A percentile compares a stretch with the other conserved stretches of the same genome.
Evolutionary conservation across 805 yeast genomes (phyloP).

Genomic region (Soucietia sequanensis): DNA sequence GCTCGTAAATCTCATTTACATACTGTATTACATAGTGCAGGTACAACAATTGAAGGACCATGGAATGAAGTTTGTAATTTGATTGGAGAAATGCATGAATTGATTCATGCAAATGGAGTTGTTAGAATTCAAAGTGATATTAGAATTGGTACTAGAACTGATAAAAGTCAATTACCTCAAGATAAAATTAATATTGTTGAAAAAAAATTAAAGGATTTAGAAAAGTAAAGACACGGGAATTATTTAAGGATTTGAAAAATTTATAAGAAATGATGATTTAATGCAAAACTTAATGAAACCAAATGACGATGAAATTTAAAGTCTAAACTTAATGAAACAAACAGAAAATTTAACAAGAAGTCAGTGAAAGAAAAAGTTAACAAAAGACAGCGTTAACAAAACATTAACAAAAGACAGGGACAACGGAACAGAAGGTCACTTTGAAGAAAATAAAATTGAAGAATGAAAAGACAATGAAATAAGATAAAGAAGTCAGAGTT

Average conservation of each 20-base stretch:
- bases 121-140: constrained; percentile 83
- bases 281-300: neutral
- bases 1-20: constrained; percentile 62
- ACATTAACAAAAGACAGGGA: no score
- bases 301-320: neutral
- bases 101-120: constrained; percentile 65
- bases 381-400: no score
- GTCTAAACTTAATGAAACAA: no score
- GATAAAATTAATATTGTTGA: constrained; percentile 71
- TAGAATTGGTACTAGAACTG: constrained; percentile 82
- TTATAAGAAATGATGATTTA: constrained; percentile 1
- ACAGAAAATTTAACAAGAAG: no score
- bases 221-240: neutral
- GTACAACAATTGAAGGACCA: constrained; percentile 90
- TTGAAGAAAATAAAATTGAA: no score
- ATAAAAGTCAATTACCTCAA: constrained; percentile 67
- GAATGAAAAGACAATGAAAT: no score
- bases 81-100: constrained; percentile 75
- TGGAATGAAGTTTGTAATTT: constrained; percentile 84
- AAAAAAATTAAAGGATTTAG: constrained; percentile 32
- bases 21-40: constrained; percentile 83
- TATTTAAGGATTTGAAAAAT: no score
- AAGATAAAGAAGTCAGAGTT: no score
- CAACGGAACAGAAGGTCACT: no score
- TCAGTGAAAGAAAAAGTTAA: no score